Evolutionary conservation across 306 rosid species (phyloP), one percentile per base, ranked within the genome.

Genomic region (Macrotyloma uniflorum): DNA sequence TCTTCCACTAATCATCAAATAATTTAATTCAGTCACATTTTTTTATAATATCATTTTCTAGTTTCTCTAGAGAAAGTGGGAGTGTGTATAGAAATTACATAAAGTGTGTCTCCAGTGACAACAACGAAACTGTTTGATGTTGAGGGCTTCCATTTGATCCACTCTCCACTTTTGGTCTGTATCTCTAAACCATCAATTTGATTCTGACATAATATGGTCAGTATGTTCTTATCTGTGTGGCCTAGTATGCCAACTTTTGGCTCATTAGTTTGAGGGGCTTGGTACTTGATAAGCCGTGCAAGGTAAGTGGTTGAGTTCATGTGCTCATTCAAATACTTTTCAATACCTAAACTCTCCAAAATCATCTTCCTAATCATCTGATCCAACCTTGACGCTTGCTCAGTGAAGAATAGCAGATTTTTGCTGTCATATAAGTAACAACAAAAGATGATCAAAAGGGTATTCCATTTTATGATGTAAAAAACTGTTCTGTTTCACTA

Each of bases 181-280:
- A 89, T 72, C 84, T 91, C 90, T 64, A 91, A 74, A 5, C 96
- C 93, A 2, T 86, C 85, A 26, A 89, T 80, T 70, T 87, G 82
- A 80, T 89, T 87, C 77, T 89, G 90, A 30, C 80, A 76, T 66
- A 91, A 55, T 24, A 87, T 83, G 70, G 90, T 89, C 14, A 89
- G 70, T n/a, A 79, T 66, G 83, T 86, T 87, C 79, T 86, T 87
- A 71, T 89, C 93, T 5, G 91, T 87, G 89, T 91, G 96, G 13
- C 80, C 42, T 16, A 12, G 23, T 18, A 91, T 40, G 0, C 89
- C 91, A 64, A 84, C 5, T 67, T 86, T 46, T 23, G 85, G 40
- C 19, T 81, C 87, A 0, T 51, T 62, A 80, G 86, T 89, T 79
- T 83, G 75, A 74, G 91, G 87, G 0, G 88, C 91, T 59, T 71